Base-by-base conservation (phyloP, 306 rosid species). In the Hippophae gyantsensis region DNA sequence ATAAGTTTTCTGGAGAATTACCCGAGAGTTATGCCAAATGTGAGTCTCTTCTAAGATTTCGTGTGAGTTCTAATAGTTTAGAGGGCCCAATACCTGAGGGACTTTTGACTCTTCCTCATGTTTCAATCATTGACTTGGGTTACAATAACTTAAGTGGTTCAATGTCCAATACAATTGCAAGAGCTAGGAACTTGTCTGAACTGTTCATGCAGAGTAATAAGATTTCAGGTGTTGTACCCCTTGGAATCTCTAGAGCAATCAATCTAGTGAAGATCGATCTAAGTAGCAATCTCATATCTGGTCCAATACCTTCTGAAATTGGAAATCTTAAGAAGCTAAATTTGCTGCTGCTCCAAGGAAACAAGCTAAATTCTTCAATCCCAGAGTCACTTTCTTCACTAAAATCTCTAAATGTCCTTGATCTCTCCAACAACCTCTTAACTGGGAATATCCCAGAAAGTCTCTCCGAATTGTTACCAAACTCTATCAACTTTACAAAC, bases 401-500 rank as follows among this genome's bases (percentile, higher is more conserved):
- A 6, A 43, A 49, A 23, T 49, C 52, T 52, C 71, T 66, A 27
- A 48, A 48, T 42, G 71, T 48, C 3, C 57, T 66, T 43, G 58
- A 66, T 26, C 71, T 66, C 6, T 55, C 58, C 42, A 49, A 57
- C 71, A 66, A 66, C 71, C 48, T 57, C 51, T 43, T 66, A 6
- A 44, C 57, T 42, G 64, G 71, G 18, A 25, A 56, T 12, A 42
- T 66, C 58, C 71, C 64, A 57, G 57, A 63, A 44, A 58, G 71
- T 43, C 42, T 66, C n/a, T 27, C 8, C 41, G 9, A 57, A 42
- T 57, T 66, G 42, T 63, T 57, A 48, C 71, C 49, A 42, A 42
- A 57, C 57, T 57, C 51, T 57, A 63, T 66, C 13, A 66, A 66
- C 57, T 49, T 66, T 49, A 66, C 64, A 57, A n/a, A 66, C 18